Conservation (phyloP, 2,329 filamentous ascomycete genomes). For the Aspergillus texensis region DNA sequence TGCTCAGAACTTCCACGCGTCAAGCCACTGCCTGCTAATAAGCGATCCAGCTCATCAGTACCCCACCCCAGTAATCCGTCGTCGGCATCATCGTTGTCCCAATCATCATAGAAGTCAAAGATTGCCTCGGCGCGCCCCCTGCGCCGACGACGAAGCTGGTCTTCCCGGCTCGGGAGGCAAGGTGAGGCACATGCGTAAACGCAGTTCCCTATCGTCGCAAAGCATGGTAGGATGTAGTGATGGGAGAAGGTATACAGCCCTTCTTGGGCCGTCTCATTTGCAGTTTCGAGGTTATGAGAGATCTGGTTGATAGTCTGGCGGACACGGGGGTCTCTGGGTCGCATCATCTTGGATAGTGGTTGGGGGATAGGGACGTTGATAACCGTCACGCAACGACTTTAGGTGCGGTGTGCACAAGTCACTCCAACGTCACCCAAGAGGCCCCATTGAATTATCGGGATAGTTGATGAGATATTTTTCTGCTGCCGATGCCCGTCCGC, state of each 20-base stretch:
- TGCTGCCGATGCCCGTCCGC: neutral
- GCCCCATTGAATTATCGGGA: slow-evolving; percentile 17
- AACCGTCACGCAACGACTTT: slow-evolving; percentile 37
- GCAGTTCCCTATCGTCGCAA: slow-evolving; percentile 67
- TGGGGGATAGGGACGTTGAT: slow-evolving; percentile 16
- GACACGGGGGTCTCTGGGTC: slow-evolving; percentile 76
- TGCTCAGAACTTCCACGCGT: slow-evolving; percentile 54
- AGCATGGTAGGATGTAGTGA: slow-evolving; percentile 79
- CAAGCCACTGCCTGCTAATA: slow-evolving; percentile 69
- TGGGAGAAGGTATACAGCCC: slow-evolving; percentile 88
- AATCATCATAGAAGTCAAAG: slow-evolving; percentile 98
- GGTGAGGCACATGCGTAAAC: slow-evolving; percentile 71
- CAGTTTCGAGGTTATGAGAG: slow-evolving; percentile 84
- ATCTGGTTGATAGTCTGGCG: slow-evolving; percentile 93
- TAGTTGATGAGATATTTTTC: neutral
- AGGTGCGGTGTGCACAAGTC: slow-evolving; percentile 15
- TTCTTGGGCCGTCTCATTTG: slow-evolving; percentile 88
- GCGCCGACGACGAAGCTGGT: slow-evolving; percentile 71
- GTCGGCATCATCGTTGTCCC: slow-evolving; percentile 69
- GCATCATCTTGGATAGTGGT: slow-evolving; percentile 53
- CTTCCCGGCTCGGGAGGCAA: slow-evolving; percentile 70
- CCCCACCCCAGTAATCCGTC: slow-evolving; percentile 73
- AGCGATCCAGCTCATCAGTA: slow-evolving; percentile 80
- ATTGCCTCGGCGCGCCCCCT: slow-evolving; percentile 73
- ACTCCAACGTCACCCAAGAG: slow-evolving; percentile 17